Evolutionary conservation across 257 asterid species (phyloP), one percentile per base, ranked within the genome.

Genomic region (Solanum piurae): DNA sequence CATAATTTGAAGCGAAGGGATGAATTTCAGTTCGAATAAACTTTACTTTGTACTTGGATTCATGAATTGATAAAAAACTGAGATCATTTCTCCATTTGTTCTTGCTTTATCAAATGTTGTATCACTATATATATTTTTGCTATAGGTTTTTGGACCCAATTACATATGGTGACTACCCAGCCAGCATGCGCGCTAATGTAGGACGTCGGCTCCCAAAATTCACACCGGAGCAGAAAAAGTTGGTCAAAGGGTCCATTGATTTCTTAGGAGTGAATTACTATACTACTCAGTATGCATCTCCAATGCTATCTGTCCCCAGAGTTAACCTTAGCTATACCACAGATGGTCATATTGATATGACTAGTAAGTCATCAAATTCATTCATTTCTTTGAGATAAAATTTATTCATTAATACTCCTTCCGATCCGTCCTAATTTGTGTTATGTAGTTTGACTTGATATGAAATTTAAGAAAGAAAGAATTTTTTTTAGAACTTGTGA

Each of bases 61-160:
- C 18, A 23, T 9, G 44, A 9, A 20, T 1, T 34, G 29, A 73
- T 36, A 7, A 34, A 73, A 73, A 73, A 9, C 36, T 12, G 49
- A 75, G 21, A 75, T 75, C 27, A 75, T 75, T 75, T 75, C 33
- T 16, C 83, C 31, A 75, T 13, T 75, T 37, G 11, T 21, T 38
- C n/a, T 38, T 76, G 21, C 58, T 40, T 40, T 79, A 21, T 14
- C 66, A 27, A 80, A 71, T 18, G 68, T 2, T 44, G 12, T 36
- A 40, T 12, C 62, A 12, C 13, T 40, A 3, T 77, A n/a, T 77
- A 12, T 77, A 49, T 49, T 49, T 49, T 40, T 7, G 16, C 13
- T n/a, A 25, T 76, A 89, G 91, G 91, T 89, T 62, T 76, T 60
- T 89, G 89, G 86, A 89, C 72, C 91, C 91, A 11, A 84, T 87